Conservation (phyloP, 2,329 filamentous ascomycete genomes). For the Talaromyces verruculosus region DNA sequence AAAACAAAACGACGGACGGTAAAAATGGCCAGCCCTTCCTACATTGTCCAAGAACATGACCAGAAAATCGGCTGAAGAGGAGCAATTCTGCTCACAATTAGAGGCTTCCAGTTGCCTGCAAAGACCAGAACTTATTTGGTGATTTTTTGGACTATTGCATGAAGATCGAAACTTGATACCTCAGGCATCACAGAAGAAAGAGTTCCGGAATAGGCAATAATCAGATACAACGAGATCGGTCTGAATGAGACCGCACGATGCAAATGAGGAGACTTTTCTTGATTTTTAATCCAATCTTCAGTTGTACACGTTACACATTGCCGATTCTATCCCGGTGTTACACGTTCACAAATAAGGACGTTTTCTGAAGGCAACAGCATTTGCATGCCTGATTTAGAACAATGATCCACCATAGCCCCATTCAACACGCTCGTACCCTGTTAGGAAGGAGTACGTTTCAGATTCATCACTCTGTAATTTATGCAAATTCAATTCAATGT, state of each 20-base stretch:
- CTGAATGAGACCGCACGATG: background rate
- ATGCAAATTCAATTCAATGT: background rate
- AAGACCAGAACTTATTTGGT: constrained; percentile 25
- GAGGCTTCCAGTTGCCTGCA: constrained; percentile 23
- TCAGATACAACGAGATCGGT: background rate
- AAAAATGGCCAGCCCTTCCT: constrained; percentile 56
- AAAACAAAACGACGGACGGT: constrained; percentile 47
- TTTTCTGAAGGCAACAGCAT: constrained; percentile 10
- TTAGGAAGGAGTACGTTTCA: background rate
- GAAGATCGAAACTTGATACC: background rate
- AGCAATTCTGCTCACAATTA: constrained; percentile 25
- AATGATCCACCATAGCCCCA: background rate
- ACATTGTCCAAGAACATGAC: constrained; percentile 27
- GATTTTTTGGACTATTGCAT: background rate
- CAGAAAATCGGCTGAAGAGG: constrained; percentile 22
- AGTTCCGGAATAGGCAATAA: background rate
- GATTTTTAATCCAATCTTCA: background rate
- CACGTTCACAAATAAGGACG: background rate
- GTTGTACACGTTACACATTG: background rate
- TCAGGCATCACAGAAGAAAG: background rate
- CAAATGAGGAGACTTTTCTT: background rate
- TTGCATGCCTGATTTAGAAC: background rate
- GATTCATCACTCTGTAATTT: background rate
- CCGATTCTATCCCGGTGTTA: background rate
- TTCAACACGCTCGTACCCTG: background rate